These are phyloP conservation scores for Asterochloris erici DNA, from an alignment of 139 green algal genomes.

Conservation along the genomic window DNA sequence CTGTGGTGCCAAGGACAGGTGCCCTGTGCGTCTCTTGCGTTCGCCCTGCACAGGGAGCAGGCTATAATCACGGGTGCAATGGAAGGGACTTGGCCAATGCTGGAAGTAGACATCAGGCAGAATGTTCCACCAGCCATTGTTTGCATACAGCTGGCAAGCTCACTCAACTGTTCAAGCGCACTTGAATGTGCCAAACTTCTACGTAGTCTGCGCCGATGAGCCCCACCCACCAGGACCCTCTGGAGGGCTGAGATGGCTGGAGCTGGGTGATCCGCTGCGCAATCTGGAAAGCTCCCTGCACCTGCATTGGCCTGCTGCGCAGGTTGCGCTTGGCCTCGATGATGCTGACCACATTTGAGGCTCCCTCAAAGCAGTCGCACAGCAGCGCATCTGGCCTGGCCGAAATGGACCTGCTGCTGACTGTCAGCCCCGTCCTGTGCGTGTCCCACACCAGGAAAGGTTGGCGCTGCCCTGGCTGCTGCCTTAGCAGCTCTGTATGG, in stretches of 20 bases:
- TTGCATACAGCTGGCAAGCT: no score
- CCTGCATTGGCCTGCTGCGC: neutral
- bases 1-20: neutral
- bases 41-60: neutral
- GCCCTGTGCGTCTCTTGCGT: slow-evolving; percentile 1
- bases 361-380: neutral
- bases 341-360: neutral
- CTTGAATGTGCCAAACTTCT: slow-evolving; percentile 1
- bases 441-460: slow-evolving; percentile 2
- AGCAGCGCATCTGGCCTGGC: slow-evolving; percentile 4
- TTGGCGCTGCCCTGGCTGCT: no score
- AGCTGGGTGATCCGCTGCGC: slow-evolving; percentile 4
- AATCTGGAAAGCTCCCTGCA: slow-evolving; percentile 4
- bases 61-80: neutral
- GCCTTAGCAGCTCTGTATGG: no score
- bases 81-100: no score
- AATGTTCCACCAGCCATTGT: no score
- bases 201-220: neutral
- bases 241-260: neutral
- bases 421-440: slow-evolving; percentile 1
- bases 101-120: no score
- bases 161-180: no score
- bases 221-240: slow-evolving; percentile 1
- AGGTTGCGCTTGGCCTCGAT: slow-evolving; percentile 7
- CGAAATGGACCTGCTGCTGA: neutral